A percentile compares a stretch with the other conserved stretches of the same genome.
These are phyloP conservation scores for Pseudogymnoascus sp. DNA, from an alignment of 2,329 filamentous ascomycete genomes.

Conservation along the genomic window DNA sequence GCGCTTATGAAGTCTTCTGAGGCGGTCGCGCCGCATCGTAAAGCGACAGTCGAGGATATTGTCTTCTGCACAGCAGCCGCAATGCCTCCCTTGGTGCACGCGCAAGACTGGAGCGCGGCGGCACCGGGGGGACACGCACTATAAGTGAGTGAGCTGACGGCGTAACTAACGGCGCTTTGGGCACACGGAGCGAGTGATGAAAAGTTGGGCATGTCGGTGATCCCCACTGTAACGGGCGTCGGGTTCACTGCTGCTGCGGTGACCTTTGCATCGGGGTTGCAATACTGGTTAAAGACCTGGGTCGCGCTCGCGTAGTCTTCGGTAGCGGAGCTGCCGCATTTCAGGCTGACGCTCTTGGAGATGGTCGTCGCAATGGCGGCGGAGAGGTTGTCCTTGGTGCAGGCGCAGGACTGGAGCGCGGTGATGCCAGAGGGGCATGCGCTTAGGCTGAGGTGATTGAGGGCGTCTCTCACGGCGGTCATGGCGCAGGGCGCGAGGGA, in stretches of 20 bases:
- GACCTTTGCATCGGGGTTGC: constrained; percentile 34
- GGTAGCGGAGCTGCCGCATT: constrained; percentile 40
- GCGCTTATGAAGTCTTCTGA: constrained; percentile 42
- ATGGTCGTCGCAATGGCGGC: constrained; percentile 22
- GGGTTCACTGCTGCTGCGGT: constrained; percentile 12
- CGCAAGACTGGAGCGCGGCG: constrained; percentile 41
- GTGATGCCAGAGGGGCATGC: constrained; percentile 38
- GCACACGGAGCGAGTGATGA: constrained; percentile 42
- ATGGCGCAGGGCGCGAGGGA: constrained; percentile 43
- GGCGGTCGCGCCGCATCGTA: constrained; percentile 39
- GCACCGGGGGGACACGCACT: constrained; percentile 37
- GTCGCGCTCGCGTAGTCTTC: constrained; percentile 42
- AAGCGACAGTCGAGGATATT: constrained; percentile 35
- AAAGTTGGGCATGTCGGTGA: constrained; percentile 15
- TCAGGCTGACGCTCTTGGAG: constrained; percentile 34
- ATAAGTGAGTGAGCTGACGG: constrained; percentile 37
- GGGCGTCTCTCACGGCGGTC: constrained; percentile 37
- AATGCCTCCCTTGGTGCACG: constrained; percentile 35
- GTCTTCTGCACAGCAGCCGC: constrained; percentile 1
- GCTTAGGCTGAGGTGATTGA: constrained; percentile 37
- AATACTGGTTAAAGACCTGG: constrained; percentile 41
- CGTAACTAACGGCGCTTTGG: constrained; percentile 37
- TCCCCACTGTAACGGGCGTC: not conserved
- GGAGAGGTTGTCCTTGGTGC: constrained; percentile 29
- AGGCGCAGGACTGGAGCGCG: constrained; percentile 45